Evolutionary conservation across 495 filamentous ascomycete species (phyloP), one percentile per base, ranked within the genome.

Genomic region (Monascus purpureus): DNA sequence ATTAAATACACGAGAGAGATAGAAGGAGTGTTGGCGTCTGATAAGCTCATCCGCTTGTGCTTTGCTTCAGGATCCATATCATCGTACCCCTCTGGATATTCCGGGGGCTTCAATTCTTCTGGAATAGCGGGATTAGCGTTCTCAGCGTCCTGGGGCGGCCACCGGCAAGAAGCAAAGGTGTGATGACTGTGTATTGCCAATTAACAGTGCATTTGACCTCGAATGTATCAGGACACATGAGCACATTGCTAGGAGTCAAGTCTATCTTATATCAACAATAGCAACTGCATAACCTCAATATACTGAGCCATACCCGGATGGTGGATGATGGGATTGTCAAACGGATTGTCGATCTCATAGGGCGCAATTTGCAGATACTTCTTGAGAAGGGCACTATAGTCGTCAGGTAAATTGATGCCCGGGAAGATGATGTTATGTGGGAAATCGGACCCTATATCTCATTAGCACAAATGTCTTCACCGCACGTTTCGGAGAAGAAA

Each of bases 161-260:
- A 17, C 45, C 45, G 14, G 35, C 37, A 17, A 52, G 37, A 11
- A 41, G 17, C 26, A 33, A 37, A 9, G 46, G 48, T 13, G 33
- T 34, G 23, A 51, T 18, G 7, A 33, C 30, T 1, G 45, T 36
- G 17, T 44, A 41, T 37, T 54, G 45, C 50, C 44, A 50, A 32
- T 52, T 45, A 19, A 55, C 47, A 15, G 52, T 39, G 16, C 32
- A 46, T 14, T 36, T 33, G n/a, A 49, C n/a, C 11, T 40, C 34
- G 23, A 31, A 35, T 12, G 48, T 46, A 24, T 46, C 40, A 0
- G 42, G 36, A 9, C 32, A 29, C 5, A 49, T 27, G 15, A 52
- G 43, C 24, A 46, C 37, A 27, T 52, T 55, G 25, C 32, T 38
- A 14, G 39, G 48, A 6, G 36, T 42, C 22, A 50, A 40, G 30